Evolutionary conservation across 306 rosid species (phyloP).

Genomic region (Datisca glomerata): DNA sequence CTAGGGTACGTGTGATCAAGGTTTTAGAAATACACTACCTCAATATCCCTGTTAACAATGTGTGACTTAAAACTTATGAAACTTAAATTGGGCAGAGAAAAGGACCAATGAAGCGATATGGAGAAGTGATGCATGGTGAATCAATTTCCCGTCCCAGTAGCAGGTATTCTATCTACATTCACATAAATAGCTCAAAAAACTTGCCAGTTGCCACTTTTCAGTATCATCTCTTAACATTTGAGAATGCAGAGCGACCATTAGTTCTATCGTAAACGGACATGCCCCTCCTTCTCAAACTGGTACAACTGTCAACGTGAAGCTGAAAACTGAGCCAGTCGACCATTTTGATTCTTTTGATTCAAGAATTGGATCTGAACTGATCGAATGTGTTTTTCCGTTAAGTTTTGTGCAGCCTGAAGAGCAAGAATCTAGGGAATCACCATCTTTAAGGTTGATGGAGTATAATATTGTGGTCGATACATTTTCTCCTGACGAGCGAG

Average conservation of each 20-base stretch:
- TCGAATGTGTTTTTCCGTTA: slow-evolving; percentile 59
- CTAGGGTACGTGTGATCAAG: slow-evolving; percentile 73
- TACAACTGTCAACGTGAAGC: slow-evolving; percentile 11
- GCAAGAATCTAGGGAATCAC: slow-evolving; percentile 37
- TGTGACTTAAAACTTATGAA: too few species aligned
- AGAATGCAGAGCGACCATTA: slow-evolving; percentile 32
- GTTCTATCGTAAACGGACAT: slow-evolving; percentile 18
- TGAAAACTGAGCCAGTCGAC: slow-evolving; percentile 27
- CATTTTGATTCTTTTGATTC: slow-evolving; percentile 60
- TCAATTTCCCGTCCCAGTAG: slow-evolving; percentile 41
- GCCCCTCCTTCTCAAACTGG: slow-evolving; percentile 27
- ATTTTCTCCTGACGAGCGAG: slow-evolving; percentile 22
- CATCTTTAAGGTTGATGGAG: slow-evolving; percentile 27
- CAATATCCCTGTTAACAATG: too few species aligned
- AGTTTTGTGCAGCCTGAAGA: slow-evolving; percentile 34
- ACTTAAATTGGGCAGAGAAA: slow-evolving; percentile 58
- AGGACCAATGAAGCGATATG: slow-evolving; percentile 40
- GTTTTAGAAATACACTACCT: too few species aligned
- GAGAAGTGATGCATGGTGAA: slow-evolving; percentile 37
- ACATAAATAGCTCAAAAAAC: background rate
- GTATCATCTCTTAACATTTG: slow-evolving; percentile 13
- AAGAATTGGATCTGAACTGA: slow-evolving; percentile 45
- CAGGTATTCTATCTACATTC: slow-evolving; percentile 52
- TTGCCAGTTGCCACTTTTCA: slow-evolving; percentile 5
- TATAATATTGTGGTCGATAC: slow-evolving; percentile 31